These are phyloP conservation scores for Ogataea pignaliae DNA, from an alignment of 805 yeast species.

Conservation along the genomic window DNA sequence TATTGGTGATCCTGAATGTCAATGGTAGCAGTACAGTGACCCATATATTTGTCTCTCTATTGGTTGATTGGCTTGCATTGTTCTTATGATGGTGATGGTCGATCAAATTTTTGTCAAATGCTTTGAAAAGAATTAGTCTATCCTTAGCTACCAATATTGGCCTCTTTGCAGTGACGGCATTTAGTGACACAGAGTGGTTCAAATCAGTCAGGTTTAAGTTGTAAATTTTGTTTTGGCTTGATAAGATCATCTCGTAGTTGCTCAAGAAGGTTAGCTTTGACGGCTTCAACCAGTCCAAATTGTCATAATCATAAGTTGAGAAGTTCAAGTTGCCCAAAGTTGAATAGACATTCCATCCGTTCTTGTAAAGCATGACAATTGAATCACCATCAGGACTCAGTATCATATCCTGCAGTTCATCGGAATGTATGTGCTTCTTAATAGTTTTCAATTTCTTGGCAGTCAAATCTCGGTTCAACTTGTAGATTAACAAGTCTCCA, in stretches of 20 bases:
- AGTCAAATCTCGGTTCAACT: conserved; percentile 31
- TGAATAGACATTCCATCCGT: conserved; percentile 47
- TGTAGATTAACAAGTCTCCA: conserved; percentile 35
- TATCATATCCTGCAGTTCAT: conserved; percentile 25
- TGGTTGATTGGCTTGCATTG: conserved; percentile 15
- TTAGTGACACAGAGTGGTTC: conserved; percentile 22
- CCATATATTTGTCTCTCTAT: conserved; percentile 43
- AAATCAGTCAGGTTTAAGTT: conserved; percentile 19
- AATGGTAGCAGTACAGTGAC: conserved; percentile 41
- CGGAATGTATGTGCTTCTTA: conserved; percentile 33
- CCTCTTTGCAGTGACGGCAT: conserved; percentile 26
- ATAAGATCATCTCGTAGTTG: conserved; percentile 32
- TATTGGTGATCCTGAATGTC: conserved; percentile 38
- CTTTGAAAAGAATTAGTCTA: conserved; percentile 40
- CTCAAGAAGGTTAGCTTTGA: conserved; percentile 16
- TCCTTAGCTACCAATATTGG: conserved; percentile 40
- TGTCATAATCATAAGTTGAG: conserved; percentile 35
- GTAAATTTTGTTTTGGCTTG: conserved; percentile 27
- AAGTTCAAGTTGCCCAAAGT: conserved; percentile 43
- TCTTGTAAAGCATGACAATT: conserved; percentile 22
- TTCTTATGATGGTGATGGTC: conserved; percentile 31
- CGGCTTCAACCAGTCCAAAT: conserved; percentile 16
- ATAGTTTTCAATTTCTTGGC: conserved; percentile 28
- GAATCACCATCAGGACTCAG: conserved; percentile 27
- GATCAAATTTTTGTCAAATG: conserved; percentile 39